Percentiles rank a stretch among this genome's conserved stretches.
These are phyloP conservation scores for Pichia sp. DNA, from an alignment of 1,139 yeast species.

Conservation along the genomic window DNA sequence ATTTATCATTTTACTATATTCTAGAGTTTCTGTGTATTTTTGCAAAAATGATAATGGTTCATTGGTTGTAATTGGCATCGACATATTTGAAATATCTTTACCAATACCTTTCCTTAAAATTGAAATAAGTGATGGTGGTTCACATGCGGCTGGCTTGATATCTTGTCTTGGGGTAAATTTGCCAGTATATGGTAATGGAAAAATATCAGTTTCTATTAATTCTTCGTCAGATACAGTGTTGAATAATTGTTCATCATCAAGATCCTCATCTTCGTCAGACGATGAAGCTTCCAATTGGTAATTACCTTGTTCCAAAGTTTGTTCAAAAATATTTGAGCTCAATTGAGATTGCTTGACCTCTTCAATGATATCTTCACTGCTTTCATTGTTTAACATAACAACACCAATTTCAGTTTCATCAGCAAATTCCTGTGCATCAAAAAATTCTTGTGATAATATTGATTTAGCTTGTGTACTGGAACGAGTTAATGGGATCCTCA, in stretches of 20 bases:
- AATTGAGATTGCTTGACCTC: background rate
- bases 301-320: slow-evolving; percentile 1
- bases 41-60: slow-evolving; percentile 86
- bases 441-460: slow-evolving; percentile 47
- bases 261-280: slow-evolving; percentile 23
- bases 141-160: slow-evolving; percentile 51
- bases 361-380: slow-evolving; percentile 1
- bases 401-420: slow-evolving; percentile 34
- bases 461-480: slow-evolving; percentile 29
- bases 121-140: slow-evolving; percentile 78
- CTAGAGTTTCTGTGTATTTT: slow-evolving; percentile 70
- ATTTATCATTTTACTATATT: slow-evolving; percentile 62
- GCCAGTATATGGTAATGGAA: slow-evolving; percentile 51
- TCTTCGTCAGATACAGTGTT: background rate
- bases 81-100: slow-evolving; percentile 75
- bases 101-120: slow-evolving; percentile 87
- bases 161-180: slow-evolving; percentile 52
- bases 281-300: background rate
- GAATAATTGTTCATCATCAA: slow-evolving; percentile 5
- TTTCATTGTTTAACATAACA: slow-evolving; percentile 26
- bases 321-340: background rate
- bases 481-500: slow-evolving; percentile 22
- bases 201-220: slow-evolving; percentile 31
- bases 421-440: slow-evolving; percentile 58
- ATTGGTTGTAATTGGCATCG: slow-evolving; percentile 92